Evolutionary conservation across 116 monocot genomes (phyloP).

Genomic region (Iris pallida): DNA sequence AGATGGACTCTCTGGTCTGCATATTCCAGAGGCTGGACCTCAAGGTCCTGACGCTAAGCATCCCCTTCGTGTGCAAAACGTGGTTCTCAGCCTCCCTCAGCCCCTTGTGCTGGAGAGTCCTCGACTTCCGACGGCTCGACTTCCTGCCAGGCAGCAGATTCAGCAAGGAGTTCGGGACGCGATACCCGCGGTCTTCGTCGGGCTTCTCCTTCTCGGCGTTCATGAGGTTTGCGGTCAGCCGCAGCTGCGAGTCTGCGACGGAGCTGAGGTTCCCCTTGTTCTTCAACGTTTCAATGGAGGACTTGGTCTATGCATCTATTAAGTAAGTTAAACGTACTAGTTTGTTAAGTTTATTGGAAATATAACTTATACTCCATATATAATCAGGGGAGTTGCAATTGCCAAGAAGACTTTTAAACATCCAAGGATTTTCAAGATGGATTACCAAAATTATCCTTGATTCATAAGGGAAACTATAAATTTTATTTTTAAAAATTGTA

Average conservation of each 20-base stretch:
- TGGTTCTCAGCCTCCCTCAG: slow-evolving; percentile 8
- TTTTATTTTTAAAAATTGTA: too few relatives aligned
- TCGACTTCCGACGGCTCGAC: slow-evolving; percentile 23
- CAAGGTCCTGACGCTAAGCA: slow-evolving; percentile 3
- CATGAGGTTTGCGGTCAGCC: slow-evolving; percentile 3
- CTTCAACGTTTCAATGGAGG: neutral
- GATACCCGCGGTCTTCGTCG: neutral
- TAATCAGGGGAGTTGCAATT: too few relatives aligned
- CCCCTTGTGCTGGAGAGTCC: slow-evolving; percentile 17
- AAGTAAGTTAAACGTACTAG: neutral
- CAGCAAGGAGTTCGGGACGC: neutral
- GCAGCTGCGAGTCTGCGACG: neutral
- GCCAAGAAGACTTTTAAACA: too few relatives aligned
- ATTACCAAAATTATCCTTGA: too few relatives aligned
- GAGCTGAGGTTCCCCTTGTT: slow-evolving; percentile 6
- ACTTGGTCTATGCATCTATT: slow-evolving; percentile 6
- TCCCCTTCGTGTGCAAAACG: slow-evolving; percentile 15
- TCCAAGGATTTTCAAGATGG: too few relatives aligned
- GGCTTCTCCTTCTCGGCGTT: slow-evolving; percentile 9
- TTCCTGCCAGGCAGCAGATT: slow-evolving; percentile 20
- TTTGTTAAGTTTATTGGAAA: neutral
- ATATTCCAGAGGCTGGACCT: slow-evolving; percentile 16
- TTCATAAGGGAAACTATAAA: too few relatives aligned
- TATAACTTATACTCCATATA: too few relatives aligned
- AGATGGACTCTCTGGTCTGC: slow-evolving; percentile 9